A percentile compares a stretch with the other conserved stretches of the same genome.
These are phyloP conservation scores for Mortierella sp. DNA, from an alignment of 371 early-diverging fungal species.

Conservation along the genomic window DNA sequence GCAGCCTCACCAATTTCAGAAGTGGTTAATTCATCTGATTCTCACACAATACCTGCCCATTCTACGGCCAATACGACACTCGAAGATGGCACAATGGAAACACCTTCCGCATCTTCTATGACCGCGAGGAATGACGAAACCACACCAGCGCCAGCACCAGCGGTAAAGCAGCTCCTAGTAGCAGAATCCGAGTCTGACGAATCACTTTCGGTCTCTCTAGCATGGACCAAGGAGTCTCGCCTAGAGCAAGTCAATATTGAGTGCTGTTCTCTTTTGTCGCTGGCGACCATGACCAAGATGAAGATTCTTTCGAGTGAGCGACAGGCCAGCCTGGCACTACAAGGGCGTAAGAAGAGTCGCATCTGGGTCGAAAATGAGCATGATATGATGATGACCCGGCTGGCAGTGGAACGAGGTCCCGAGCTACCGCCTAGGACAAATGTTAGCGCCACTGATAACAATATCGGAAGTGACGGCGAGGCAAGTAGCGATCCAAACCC, in stretches of 20 bases:
- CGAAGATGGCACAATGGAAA: background rate
- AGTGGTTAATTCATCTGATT: background rate
- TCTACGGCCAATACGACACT: background rate
- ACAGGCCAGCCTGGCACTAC: conserved; percentile 15
- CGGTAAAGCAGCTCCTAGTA: background rate
- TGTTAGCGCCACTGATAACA: background rate
- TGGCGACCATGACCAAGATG: conserved; percentile 33
- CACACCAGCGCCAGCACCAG: background rate
- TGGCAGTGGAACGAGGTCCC: conserved; percentile 47
- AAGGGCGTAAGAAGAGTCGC: conserved; percentile 34
- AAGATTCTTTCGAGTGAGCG: conserved; percentile 22
- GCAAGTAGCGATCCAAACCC: background rate
- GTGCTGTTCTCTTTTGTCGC: conserved; percentile 35
- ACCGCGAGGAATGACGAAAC: background rate
- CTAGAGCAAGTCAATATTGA: conserved; percentile 53
- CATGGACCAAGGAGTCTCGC: conserved; percentile 36
- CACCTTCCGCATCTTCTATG: background rate
- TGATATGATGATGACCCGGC: conserved; percentile 55
- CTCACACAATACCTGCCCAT: background rate
- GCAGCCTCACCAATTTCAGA: background rate
- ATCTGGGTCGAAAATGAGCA: conserved; percentile 55
- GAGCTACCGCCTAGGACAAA: conserved; percentile 18
- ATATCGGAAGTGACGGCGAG: background rate
- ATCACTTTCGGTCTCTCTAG: background rate
- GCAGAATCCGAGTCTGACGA: background rate